Percentiles rank a stretch among this genome's conserved stretches.
Conservation (phyloP, 73 alveolate genomes). For the Paramecium sonneborni region DNA sequence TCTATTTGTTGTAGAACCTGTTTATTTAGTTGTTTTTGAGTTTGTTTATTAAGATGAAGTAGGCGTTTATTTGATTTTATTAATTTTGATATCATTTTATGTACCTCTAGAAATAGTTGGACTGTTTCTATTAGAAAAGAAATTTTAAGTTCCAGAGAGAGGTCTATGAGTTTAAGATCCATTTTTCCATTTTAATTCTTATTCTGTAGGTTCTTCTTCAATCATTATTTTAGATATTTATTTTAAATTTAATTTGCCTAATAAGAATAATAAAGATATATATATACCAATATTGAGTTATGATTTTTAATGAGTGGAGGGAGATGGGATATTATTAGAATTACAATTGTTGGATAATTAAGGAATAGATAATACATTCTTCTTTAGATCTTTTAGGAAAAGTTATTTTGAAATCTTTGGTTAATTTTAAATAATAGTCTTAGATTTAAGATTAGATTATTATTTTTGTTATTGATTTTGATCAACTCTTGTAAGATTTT, state of each 20-base stretch:
- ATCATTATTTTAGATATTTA: constrained; percentile 3
- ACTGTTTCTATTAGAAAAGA: constrained; percentile 41
- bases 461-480: neutral
- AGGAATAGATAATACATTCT: neutral
- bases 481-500: neutral
- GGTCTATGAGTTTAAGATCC: constrained; percentile 51
- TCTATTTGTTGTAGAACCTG: neutral
- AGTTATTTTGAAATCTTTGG: neutral
- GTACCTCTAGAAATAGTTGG: neutral
- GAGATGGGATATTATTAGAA: neutral
- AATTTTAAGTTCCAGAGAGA: neutral
- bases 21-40: neutral
- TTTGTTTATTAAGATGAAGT: neutral
- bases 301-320: too few relatives aligned
- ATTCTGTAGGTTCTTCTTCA: neutral
- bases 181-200: constrained; percentile 40
- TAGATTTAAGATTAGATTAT: neutral
- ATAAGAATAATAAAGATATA: neutral
- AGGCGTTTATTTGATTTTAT: neutral
- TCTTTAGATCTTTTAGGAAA: neutral
- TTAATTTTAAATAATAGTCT: neutral
- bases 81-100: neutral
- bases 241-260: constrained; percentile 27
- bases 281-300: neutral
- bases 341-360: neutral